Base-by-base conservation (phyloP, 768 basidiomycete genomes). In the Russula lepida region DNA sequence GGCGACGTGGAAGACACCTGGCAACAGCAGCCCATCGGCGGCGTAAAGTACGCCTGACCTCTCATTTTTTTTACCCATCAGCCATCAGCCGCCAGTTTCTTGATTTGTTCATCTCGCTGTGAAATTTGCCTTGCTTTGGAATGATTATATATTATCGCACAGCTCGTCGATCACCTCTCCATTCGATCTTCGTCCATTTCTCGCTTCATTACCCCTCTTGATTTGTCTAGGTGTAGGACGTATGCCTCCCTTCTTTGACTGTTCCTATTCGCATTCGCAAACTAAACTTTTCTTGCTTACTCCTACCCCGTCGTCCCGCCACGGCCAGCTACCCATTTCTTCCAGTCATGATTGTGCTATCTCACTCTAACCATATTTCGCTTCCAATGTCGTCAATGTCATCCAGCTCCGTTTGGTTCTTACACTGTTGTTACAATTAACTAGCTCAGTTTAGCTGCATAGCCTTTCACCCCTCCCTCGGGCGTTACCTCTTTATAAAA, bases 121-220 rank as follows among this genome's bases (percentile, higher is more conserved):
- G 62, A 58, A 62, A 53, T 58, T 58, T 30, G 62, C 46, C 62
- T 63, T 63, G 62, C 62, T 63, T 58, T 63, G 62, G 56, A 62
- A 60, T 23, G 41, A 54, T 53, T 58, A 58, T 62, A 62, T 53
- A 58, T 58, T 48, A 58, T 54, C 62, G 62, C 46, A 54, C 44
- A 63, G 56, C 52, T 63, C 56, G 54, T 58, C 62, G 57, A 58
- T 58, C 56, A 57, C 44, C 9, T 43, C 11, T 23, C 6, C 23
- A 6, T 44, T 33, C 51, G 52, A 58, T 54, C 51, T 54, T 27
- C 33, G 28, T 52, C 35, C 37, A 7, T 54, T 41, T 54, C 17
- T 7, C 27, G 13, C n/a, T 43, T 28, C 19, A 27, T 8, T 30
- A 28, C 13, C 15, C 6, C 8, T 13, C n/a, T 63, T 33, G 57